phyloP scores from a whole-genome alignment of 1,284 basidiomycete species.

The Athelia sp. region DNA sequence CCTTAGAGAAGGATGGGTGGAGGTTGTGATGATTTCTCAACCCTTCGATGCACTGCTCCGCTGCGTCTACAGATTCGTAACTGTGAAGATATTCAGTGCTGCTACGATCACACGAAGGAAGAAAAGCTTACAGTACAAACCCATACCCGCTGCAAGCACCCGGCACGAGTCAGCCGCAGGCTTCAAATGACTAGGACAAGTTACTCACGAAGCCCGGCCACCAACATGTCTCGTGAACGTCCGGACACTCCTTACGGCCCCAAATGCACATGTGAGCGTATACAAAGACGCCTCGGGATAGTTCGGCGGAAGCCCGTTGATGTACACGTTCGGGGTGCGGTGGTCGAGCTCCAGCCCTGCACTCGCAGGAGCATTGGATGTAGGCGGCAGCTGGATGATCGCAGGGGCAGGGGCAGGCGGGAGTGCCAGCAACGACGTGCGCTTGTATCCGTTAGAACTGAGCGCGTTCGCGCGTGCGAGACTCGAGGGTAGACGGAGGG shows the following conservation, averaged over 20 bases:
- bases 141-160: conserved; percentile 61
- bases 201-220: conserved; percentile 37
- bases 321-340: conserved; percentile 57
- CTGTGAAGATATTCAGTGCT: conserved; percentile 27
- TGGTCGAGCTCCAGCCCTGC: too few species aligned
- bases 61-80: conserved; percentile 56
- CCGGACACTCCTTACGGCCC: conserved; percentile 52
- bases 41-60: conserved; percentile 63
- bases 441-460: too few species aligned
- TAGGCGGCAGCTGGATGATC: too few species aligned
- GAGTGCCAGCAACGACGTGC: too few species aligned
- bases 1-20: conserved; percentile 71
- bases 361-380: too few species aligned
- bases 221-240: conserved; percentile 61
- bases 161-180: background rate
- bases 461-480: too few species aligned
- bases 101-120: conserved; percentile 1
- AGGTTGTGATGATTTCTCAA: conserved; percentile 65
- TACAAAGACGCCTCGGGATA: conserved; percentile 59
- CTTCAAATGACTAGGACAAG: background rate
- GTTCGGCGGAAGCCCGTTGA: conserved; percentile 62
- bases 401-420: too few species aligned
- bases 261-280: conserved; percentile 49
- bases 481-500: too few species aligned
- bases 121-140: conserved; percentile 62